Percentiles rank a stretch among this genome's conserved stretches.
These are phyloP conservation scores for Chlamydomonas sp. DNA, from an alignment of 139 green algal species.

Conservation along the genomic window DNA sequence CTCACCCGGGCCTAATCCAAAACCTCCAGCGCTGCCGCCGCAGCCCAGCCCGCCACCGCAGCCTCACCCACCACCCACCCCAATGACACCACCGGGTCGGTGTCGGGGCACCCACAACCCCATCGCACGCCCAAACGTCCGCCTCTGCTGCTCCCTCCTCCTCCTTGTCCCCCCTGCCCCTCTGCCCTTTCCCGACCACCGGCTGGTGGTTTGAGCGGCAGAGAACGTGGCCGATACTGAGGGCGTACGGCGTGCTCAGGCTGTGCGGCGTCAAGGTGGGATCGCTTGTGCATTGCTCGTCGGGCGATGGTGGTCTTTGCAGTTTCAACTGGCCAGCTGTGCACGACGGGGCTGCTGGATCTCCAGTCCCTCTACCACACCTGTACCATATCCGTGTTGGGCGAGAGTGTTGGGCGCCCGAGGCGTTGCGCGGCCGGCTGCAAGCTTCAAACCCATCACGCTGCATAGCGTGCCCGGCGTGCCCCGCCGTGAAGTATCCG, in stretches of 20 bases:
- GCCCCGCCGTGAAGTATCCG: too few relatives aligned
- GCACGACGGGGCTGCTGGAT: too few relatives aligned
- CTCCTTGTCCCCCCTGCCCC: not conserved
- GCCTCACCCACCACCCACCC: not conserved
- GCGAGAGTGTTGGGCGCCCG: too few relatives aligned
- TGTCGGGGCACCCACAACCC: not conserved
- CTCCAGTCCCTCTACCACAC: too few relatives aligned
- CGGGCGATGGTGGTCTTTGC: too few relatives aligned
- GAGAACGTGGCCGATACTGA: slow-evolving; percentile 39
- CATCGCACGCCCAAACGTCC: not conserved
- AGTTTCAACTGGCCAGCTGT: too few relatives aligned
- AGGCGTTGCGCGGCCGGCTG: too few relatives aligned
- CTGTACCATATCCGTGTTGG: too few relatives aligned
- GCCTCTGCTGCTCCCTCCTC: not conserved
- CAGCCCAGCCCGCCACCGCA: not conserved
- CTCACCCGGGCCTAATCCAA: not conserved
- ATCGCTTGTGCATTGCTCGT: not conserved
- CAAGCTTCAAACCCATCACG: too few relatives aligned
- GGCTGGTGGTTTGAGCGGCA: slow-evolving; percentile 27
- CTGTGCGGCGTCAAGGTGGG: slow-evolving; percentile 12
- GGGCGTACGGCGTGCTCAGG: slow-evolving; percentile 46
- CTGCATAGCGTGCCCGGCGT: too few relatives aligned
- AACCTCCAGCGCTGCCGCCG: not conserved
- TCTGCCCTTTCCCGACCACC: slow-evolving; percentile 29
- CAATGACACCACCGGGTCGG: not conserved